phyloP scores from a whole-genome alignment of 2,329 filamentous ascomycete genomes.

The Fusarium mundagurra region DNA sequence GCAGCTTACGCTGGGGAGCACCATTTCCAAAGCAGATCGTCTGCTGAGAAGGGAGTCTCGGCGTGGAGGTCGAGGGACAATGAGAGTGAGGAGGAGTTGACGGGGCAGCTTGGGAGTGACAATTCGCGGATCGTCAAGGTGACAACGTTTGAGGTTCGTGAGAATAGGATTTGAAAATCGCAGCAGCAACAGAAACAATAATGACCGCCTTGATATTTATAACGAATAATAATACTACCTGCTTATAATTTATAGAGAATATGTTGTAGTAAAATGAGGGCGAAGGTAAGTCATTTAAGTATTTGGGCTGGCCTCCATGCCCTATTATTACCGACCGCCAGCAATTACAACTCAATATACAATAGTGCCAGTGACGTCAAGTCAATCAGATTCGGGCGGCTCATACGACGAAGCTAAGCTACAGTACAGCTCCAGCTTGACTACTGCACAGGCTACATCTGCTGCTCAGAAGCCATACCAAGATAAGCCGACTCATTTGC shows the following conservation, averaged over 20 bases:
- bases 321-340: background rate
- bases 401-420: background rate
- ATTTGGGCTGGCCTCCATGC: background rate
- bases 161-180: slow-evolving; percentile 30
- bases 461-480: background rate
- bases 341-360: background rate
- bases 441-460: background rate
- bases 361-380: slow-evolving; percentile 30
- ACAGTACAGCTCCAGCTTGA: no score
- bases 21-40: slow-evolving; percentile 21
- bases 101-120: slow-evolving; percentile 10
- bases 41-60: slow-evolving; percentile 24
- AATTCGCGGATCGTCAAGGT: slow-evolving; percentile 25
- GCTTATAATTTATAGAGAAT: background rate
- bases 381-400: background rate
- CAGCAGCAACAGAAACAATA: slow-evolving; percentile 1
- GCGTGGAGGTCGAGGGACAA: slow-evolving; percentile 29
- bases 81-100: slow-evolving; percentile 37
- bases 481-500: background rate
- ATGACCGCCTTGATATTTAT: slow-evolving; percentile 23
- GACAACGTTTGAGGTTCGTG: slow-evolving; percentile 29
- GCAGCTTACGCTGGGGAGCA: slow-evolving; percentile 29
- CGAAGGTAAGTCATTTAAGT: slow-evolving; percentile 2
- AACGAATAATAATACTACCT: background rate
- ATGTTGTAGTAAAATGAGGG: background rate